phyloP scores from a whole-genome alignment of 305 asterid genomes.

The Andrographis paniculata region DNA sequence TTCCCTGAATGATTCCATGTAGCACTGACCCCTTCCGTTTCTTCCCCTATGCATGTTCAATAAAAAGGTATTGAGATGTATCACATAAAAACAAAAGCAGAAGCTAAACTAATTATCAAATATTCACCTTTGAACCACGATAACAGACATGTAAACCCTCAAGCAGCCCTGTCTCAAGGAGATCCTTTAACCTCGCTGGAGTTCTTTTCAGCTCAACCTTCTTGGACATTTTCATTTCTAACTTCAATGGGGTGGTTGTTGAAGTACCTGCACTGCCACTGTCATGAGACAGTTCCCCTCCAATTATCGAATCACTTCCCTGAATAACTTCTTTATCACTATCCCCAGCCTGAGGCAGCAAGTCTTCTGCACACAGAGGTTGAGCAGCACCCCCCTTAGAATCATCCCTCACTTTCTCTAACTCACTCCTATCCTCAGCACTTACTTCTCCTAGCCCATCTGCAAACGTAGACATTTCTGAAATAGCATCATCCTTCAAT shows the following conservation, averaged over 20 bases:
- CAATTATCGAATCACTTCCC: conserved; percentile 16
- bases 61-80: conserved; percentile 16
- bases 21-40: conserved; percentile 39
- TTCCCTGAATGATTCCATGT: conserved; percentile 56
- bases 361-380: neutral
- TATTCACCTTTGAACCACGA: conserved; percentile 54
- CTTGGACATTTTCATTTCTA: conserved; percentile 75
- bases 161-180: conserved; percentile 77
- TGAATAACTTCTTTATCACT: neutral
- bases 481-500: conserved; percentile 19
- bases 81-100: conserved; percentile 11
- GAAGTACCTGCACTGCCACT: conserved; percentile 20
- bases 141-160: conserved; percentile 69
- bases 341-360: neutral
- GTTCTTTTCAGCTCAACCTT: conserved; percentile 45
- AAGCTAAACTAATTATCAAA: neutral
- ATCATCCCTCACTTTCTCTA: conserved; percentile 2
- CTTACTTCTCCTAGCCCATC: conserved; percentile 10
- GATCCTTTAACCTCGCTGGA: conserved; percentile 64
- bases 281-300: conserved; percentile 15
- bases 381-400: neutral
- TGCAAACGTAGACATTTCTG: conserved; percentile 13
- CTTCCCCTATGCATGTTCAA: conserved; percentile 35
- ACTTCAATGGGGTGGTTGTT: conserved; percentile 32
- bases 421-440: neutral